phyloP scores from a whole-genome alignment of 768 basidiomycete genomes.

The Boletus rex-veris region DNA sequence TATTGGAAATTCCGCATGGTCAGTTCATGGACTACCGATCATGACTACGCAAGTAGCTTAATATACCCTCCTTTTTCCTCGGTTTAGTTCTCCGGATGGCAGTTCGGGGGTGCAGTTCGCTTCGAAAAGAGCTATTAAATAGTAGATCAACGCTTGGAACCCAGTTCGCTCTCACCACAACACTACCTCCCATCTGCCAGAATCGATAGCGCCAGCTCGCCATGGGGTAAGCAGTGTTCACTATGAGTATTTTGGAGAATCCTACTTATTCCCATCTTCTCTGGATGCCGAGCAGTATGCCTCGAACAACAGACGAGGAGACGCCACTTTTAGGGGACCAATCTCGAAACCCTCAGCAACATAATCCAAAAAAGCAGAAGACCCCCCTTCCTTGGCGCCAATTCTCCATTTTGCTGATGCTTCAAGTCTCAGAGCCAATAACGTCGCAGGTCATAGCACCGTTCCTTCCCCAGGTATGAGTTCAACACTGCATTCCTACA shows the following conservation, averaged over 20 bases:
- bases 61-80: too few species aligned
- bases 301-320: constrained; percentile 47
- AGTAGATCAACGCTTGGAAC: too few species aligned
- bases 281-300: not conserved
- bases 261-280: not conserved
- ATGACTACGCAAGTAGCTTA: too few species aligned
- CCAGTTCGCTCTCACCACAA: too few species aligned
- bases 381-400: constrained; percentile 69
- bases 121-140: too few species aligned
- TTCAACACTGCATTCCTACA: not conserved
- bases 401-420: constrained; percentile 61
- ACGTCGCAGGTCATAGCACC: constrained; percentile 73
- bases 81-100: too few species aligned
- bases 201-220: too few species aligned
- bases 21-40: too few species aligned
- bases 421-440: constrained; percentile 73
- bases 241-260: not conserved
- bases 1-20: too few species aligned
- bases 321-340: constrained; percentile 47
- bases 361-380: constrained; percentile 26
- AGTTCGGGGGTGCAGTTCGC: too few species aligned
- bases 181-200: too few species aligned
- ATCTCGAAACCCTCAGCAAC: constrained; percentile 2
- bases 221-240: too few species aligned
- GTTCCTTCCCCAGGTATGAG: constrained; percentile 57